A percentile compares a stretch with the other conserved stretches of the same genome.
phyloP scores from a whole-genome alignment of 371 early-diverging fungal genomes.

The Entomophthora muscae region DNA sequence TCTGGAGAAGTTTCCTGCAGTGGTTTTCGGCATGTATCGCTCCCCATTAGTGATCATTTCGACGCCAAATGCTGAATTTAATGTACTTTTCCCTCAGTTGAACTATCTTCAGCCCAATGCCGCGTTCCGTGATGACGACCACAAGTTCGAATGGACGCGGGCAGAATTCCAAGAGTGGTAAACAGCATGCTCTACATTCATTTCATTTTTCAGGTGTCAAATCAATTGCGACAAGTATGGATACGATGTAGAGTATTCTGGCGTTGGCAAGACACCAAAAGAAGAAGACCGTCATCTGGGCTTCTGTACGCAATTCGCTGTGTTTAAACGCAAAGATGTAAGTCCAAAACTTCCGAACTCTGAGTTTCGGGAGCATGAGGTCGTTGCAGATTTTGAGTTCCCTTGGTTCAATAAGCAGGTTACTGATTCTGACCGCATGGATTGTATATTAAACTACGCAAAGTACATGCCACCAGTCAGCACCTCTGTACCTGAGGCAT shows the following conservation, averaged over 20 bases:
- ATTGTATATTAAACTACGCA: not conserved
- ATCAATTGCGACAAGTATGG: slow-evolving; percentile 32
- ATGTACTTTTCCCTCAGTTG: slow-evolving; percentile 56
- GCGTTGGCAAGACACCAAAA: slow-evolving; percentile 38
- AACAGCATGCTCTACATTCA: no score
- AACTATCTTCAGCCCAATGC: slow-evolving; percentile 47
- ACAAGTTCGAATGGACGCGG: slow-evolving; percentile 88
- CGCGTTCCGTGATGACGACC: slow-evolving; percentile 62
- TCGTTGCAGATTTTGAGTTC: not conserved
- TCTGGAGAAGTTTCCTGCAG: slow-evolving; percentile 29
- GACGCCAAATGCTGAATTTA: slow-evolving; percentile 81
- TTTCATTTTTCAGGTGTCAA: slow-evolving; percentile 25
- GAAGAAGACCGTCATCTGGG: slow-evolving; percentile 27
- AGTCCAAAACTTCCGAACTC: not conserved
- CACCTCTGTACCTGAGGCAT: not conserved
- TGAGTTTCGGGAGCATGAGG: not conserved
- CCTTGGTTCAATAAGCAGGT: not conserved
- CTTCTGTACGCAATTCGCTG: slow-evolving; percentile 62
- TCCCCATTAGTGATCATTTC: slow-evolving; percentile 47
- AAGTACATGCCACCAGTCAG: not conserved
- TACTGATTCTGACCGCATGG: not conserved
- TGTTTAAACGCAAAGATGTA: slow-evolving; percentile 19
- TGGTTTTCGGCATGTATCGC: slow-evolving; percentile 40
- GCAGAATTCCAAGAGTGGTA: slow-evolving; percentile 63
- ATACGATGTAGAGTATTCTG: slow-evolving; percentile 41